Base-by-base conservation (phyloP, 2,329 filamentous ascomycete genomes). In the Xylaria sp. region DNA sequence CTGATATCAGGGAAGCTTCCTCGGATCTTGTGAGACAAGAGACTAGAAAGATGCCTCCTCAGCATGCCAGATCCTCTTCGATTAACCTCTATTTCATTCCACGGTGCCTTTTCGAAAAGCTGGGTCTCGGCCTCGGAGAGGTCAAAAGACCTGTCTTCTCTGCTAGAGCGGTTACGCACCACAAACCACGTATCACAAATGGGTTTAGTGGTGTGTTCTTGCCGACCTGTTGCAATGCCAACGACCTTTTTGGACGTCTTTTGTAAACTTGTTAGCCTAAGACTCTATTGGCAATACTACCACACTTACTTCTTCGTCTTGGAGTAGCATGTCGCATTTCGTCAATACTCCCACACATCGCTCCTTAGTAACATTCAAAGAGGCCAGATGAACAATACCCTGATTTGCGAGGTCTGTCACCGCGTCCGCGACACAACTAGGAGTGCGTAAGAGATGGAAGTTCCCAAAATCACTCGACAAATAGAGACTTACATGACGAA, bases 331-430 rank as follows among this genome's bases (percentile, higher is more conserved):
- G n/a, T 81, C 79, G 45, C 79, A 80, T 61, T 80, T 80, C 0
- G 79, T 81, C 31, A 80, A 77, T 0, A 80, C 79, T 0, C 79
- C 77, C 17, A 81, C 72, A n/a, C 79, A 69, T 1, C 77, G 72
- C 1, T 69, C 70, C 11, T 73, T 74, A 1, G 76, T 70, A 1
- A 78, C 75, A 20, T 76, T 44, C 1, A 70, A 38, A 5, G 66
- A 67, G 1, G 78, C 77, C 25, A 78, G 20, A 2, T 66, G 61
- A 13, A 78, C 69, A 5, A 79, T 78, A 0, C 71, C 71, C 29
- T 79, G 77, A 15, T 74, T 75, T 1, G 71, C 61, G 5, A 80
- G 66, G 54, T 80, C 76, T 1, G 67, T 75, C 3, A 66, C 70
- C 1, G 77, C 79, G 50, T 77, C 76, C 2, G 75, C 70, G 22